These are phyloP conservation scores for Knufia fluminis DNA, from an alignment of 2,329 filamentous ascomycete genomes.

Conservation along the genomic window DNA sequence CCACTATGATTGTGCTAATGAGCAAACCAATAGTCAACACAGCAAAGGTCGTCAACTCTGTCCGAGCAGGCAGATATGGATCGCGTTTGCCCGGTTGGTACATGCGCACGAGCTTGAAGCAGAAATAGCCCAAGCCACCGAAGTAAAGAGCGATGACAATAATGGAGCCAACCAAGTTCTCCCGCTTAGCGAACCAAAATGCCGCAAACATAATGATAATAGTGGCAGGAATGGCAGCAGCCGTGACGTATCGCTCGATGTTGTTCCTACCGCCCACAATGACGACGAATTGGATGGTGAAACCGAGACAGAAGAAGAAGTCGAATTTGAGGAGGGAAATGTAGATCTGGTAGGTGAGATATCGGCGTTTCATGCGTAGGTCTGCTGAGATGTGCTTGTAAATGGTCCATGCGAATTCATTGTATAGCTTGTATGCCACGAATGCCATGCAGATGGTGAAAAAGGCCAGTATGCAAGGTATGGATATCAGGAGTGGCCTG, in stretches of 20 bases:
- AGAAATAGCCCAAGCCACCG: constrained; percentile 83
- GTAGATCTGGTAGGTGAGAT: constrained; percentile 96
- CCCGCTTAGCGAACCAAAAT: constrained; percentile 73
- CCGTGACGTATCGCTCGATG: constrained; percentile 75
- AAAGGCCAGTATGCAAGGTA: constrained; percentile 73
- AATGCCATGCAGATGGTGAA: constrained; percentile 64
- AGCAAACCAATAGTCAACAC: constrained; percentile 86
- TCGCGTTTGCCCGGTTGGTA: constrained; percentile 55
- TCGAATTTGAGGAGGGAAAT: constrained; percentile 97
- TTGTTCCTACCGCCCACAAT: constrained; percentile 64
- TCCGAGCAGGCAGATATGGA: constrained; percentile 68
- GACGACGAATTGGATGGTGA: constrained; percentile 95
- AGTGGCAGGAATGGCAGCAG: constrained; percentile 82
- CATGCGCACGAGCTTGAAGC: constrained; percentile 97
- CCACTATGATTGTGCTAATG: constrained; percentile 77
- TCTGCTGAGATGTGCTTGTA: constrained; percentile 98
- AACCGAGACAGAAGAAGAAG: constrained; percentile 99
- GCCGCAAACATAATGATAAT: constrained; percentile 79
- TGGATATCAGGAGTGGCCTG: constrained; percentile 69
- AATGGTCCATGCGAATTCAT: constrained; percentile 98
- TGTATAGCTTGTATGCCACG: constrained; percentile 88
- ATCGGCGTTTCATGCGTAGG: constrained; percentile 91
- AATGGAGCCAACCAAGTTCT: constrained; percentile 71
- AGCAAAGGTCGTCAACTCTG: constrained; percentile 85
- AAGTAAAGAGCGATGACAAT: constrained; percentile 75